Evolutionary conservation across 1,139 yeast genomes (phyloP), one percentile per base, ranked within the genome.

Genomic region (Zhuliangozyma blackwelliae): DNA sequence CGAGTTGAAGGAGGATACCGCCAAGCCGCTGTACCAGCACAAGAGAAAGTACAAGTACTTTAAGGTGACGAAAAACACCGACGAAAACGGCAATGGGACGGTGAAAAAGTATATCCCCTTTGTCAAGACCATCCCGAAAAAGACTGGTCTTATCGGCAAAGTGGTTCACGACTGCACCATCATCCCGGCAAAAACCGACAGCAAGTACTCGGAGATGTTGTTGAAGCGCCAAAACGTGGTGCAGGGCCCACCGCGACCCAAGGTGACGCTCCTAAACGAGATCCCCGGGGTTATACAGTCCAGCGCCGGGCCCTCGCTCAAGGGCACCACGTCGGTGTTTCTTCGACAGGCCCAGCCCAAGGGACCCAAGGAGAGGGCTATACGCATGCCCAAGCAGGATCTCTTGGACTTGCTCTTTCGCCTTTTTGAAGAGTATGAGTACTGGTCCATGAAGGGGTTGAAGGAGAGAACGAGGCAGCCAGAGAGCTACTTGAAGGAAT

Each of bases 391-490:
- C 29, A 82, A 87, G 66, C 88, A 87, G 60, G 97, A 89, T 48
- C 76, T 92, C 40, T 75, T 92, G 72, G 97, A 90, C 60, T 65
- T 87, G 49, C 68, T 92, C 46, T 92, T 94, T 75, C 75, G 86
- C 49, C 71, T 92, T 49, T 92, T 92, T 60, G 97, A 89, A 57
- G 95, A 90, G 59, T 89, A 86, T 59, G 97, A 92, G 56, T 92
- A 90, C 61, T 92, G 98, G 98, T 82, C 95, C 9, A 73, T 92
- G 72, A 89, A 89, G 61, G 97, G 97, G 28, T 69, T 92, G 44
- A 85, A 89, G 56, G 98, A 92, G 58, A 77, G 96, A 50, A 89
- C 97, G 2, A 82, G 83, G 54, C 99, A 92, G 66, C 99, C 99
- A 1, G 98, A 94, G 57, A 82, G 86, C 3, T 94, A 87, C 57